Evolutionary conservation across 1,284 basidiomycete genomes (phyloP).

Genomic region (Apiotrichum laibachii): DNA sequence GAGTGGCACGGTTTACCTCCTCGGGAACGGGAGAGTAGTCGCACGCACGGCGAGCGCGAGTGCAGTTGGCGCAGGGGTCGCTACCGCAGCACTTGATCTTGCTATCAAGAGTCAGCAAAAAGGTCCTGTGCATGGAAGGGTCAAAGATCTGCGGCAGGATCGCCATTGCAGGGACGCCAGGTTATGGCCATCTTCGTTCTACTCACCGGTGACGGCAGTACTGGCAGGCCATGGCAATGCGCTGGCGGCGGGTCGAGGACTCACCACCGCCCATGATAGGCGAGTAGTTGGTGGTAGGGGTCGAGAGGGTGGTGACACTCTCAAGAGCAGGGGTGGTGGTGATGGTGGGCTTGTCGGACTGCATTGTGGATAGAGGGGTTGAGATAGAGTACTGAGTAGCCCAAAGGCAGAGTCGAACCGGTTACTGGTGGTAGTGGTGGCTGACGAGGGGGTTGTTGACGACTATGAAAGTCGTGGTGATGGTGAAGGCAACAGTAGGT

Average conservation of each 20-base stretch:
- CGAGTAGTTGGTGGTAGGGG: slow-evolving; percentile 9
- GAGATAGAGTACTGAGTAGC: not conserved
- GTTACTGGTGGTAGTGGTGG: not conserved
- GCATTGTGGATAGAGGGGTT: slow-evolving; percentile 1
- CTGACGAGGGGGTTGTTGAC: not conserved
- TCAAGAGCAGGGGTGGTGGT: slow-evolving; percentile 9
- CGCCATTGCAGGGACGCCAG: too few species aligned
- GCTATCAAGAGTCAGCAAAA: slow-evolving; percentile 24
- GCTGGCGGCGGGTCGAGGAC: slow-evolving; percentile 35
- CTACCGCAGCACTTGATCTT: slow-evolving; percentile 52
- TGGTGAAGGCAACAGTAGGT: not conserved
- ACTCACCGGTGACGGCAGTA: slow-evolving; percentile 50
- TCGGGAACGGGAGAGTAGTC: slow-evolving; percentile 50
- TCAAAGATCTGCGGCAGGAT: not conserved
- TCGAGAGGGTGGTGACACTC: slow-evolving; percentile 3
- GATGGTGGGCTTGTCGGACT: slow-evolving; percentile 13
- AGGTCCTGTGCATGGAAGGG: not conserved
- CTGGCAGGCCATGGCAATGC: slow-evolving; percentile 48
- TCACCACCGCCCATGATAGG: slow-evolving; percentile 24
- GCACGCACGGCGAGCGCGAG: slow-evolving; percentile 43
- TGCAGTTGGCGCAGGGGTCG: slow-evolving; percentile 48
- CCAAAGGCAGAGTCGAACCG: too few species aligned
- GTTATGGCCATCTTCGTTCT: too few species aligned
- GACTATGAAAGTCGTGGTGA: not conserved
- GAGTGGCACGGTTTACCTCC: slow-evolving; percentile 47